Conservation (phyloP, 2,329 filamentous ascomycete species). For the Epichloe sp. region DNA sequence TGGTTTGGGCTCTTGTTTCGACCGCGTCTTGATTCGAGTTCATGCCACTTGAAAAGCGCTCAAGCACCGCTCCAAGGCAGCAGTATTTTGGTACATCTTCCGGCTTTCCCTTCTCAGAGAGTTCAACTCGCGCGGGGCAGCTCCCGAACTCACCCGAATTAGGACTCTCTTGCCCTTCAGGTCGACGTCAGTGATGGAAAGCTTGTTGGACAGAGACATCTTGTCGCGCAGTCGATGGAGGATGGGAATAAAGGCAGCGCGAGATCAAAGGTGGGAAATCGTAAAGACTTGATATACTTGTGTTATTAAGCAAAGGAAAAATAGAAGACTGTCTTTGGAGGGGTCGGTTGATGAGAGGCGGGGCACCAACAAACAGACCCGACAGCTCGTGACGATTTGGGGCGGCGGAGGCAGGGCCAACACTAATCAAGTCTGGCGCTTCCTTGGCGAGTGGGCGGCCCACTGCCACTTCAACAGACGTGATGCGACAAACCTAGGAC, state of each 20-base stretch:
- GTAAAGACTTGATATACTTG: neutral
- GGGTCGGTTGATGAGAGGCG: conserved; percentile 3
- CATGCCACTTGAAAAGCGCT: neutral
- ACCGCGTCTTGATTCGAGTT: neutral
- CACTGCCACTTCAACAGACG: neutral
- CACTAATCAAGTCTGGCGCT: neutral
- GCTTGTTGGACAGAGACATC: conserved; percentile 99
- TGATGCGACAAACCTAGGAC: neutral
- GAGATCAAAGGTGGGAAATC: neutral
- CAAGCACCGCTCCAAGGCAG: neutral
- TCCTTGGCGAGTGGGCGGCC: too few species aligned
- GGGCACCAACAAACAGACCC: neutral
- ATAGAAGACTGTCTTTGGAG: neutral
- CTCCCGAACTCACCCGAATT: conserved; percentile 62
- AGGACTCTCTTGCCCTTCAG: conserved; percentile 97
- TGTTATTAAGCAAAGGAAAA: neutral
- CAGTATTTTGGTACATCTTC: neutral
- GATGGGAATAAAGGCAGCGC: neutral
- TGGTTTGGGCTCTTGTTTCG: neutral
- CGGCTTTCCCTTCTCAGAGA: too few species aligned
- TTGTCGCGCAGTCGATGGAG: conserved; percentile 18
- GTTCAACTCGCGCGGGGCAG: neutral
- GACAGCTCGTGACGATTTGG: neutral
- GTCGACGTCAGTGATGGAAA: conserved; percentile 91
- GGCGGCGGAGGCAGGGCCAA: neutral